Evolutionary conservation across 768 basidiomycete species (phyloP).

Genomic region (Trametes meyenii): DNA sequence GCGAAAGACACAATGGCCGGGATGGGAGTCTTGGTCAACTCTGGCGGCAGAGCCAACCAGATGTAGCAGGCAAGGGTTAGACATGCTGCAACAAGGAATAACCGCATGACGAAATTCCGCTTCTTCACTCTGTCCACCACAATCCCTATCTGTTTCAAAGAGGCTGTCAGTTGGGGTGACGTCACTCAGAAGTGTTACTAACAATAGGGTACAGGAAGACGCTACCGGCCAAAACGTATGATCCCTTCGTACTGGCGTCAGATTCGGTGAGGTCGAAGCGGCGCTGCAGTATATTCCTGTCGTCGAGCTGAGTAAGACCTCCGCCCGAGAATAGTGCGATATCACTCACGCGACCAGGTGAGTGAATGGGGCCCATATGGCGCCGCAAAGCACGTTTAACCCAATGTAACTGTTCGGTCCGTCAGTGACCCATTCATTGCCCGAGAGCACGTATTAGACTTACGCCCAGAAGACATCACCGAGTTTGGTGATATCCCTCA

Average conservation of each 20-base stretch:
- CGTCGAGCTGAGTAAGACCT: too few species aligned
- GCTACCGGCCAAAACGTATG: conserved; percentile 71
- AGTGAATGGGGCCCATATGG: conserved; percentile 77
- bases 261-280: conserved; percentile 64
- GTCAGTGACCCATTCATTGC: not conserved
- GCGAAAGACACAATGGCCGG: conserved; percentile 67
- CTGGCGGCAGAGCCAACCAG: conserved; percentile 68
- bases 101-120: conserved; percentile 56
- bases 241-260: conserved; percentile 64
- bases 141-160: conserved; percentile 55
- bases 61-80: conserved; percentile 62
- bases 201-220: conserved; percentile 73
- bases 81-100: conserved; percentile 60
- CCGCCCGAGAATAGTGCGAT: not conserved
- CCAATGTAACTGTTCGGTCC: conserved; percentile 59
- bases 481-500: conserved; percentile 62
- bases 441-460: conserved; percentile 29
- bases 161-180: not conserved
- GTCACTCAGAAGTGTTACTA: conserved; percentile 27
- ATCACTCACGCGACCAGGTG: conserved; percentile 69
- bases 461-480: conserved; percentile 83
- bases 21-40: conserved; percentile 55
- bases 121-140: conserved; percentile 62
- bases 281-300: conserved; percentile 71
- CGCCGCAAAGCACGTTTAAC: conserved; percentile 74